phyloP scores from a whole-genome alignment of 495 filamentous ascomycete genomes.

The Trichoderma erinaceum region DNA sequence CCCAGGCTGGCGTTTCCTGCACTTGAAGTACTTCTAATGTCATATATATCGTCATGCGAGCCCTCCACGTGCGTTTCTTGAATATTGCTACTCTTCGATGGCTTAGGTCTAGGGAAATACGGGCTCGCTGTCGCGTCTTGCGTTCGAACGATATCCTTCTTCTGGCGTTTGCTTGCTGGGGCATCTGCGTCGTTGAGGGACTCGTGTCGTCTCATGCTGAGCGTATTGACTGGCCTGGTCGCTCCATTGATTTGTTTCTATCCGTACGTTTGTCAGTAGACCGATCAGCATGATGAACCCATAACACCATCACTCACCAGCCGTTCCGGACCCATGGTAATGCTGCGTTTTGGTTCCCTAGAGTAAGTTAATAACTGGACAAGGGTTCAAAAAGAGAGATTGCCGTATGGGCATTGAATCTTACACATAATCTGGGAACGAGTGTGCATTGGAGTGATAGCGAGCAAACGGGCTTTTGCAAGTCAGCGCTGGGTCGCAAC shows the following conservation, averaged over 20 bases:
- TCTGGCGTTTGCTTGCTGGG: slow-evolving; percentile 4
- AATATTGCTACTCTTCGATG: background rate
- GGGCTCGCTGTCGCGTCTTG: background rate
- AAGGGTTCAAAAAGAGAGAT: background rate
- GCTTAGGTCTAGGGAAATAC: background rate
- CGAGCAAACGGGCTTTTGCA: slow-evolving; percentile 3
- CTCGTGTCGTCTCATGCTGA: background rate
- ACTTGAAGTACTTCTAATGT: background rate
- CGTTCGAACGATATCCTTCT: background rate
- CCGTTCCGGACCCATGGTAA: slow-evolving; percentile 10
- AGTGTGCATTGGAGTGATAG: slow-evolving; percentile 14
- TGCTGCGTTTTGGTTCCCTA: background rate
- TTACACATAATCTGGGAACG: slow-evolving; percentile 15
- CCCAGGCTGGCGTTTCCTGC: background rate
- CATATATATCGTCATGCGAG: background rate
- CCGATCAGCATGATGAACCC: background rate
- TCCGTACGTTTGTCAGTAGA: background rate
- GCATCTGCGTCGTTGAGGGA: background rate
- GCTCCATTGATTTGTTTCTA: background rate
- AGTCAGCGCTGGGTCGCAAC: background rate
- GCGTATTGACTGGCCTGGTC: background rate
- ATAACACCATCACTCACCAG: background rate
- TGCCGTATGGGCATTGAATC: background rate
- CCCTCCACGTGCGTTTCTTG: background rate
- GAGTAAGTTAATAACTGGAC: background rate